These are phyloP conservation scores for Plasmodium gallinaceum DNA, from an alignment of 169 alveolate species.

Conservation along the genomic window DNA sequence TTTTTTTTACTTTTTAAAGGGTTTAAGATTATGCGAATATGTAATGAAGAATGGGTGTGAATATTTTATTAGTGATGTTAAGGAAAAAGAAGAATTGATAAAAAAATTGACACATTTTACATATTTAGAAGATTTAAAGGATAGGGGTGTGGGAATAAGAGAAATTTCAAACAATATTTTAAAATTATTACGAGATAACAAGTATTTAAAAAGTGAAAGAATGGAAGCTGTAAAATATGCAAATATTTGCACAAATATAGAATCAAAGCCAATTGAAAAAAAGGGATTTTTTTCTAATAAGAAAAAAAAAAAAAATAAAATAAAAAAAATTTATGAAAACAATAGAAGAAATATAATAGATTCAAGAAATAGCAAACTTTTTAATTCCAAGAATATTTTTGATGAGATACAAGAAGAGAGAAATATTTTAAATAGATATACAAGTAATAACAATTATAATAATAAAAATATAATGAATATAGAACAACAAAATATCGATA, in stretches of 20 bases:
- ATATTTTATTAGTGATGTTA: constrained; percentile 70
- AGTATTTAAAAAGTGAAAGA: constrained; percentile 66
- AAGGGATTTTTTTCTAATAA: constrained; percentile 60
- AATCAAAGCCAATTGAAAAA: constrained; percentile 60
- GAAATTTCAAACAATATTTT: constrained; percentile 66
- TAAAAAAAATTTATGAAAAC: constrained; percentile 8
- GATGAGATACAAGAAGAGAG: constrained; percentile 71
- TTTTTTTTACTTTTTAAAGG: constrained; percentile 6
- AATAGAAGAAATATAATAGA: constrained; percentile 39
- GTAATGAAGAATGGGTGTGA: constrained; percentile 75
- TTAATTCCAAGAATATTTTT: constrained; percentile 17
- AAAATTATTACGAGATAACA: constrained; percentile 41
- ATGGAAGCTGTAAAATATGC: constrained; percentile 78
- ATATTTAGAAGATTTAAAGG: constrained; percentile 51
- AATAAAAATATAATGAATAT: not conserved
- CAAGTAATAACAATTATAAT: constrained; percentile 19
- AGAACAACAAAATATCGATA: not conserved
- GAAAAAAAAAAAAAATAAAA: constrained; percentile 27
- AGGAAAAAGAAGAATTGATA: constrained; percentile 57
- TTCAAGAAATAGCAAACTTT: constrained; percentile 12
- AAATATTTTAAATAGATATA: constrained; percentile 28
- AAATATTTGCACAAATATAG: constrained; percentile 51
- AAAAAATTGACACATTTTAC: constrained; percentile 71
- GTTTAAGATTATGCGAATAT: constrained; percentile 52
- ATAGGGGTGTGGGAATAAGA: constrained; percentile 64